A percentile compares a stretch with the other conserved stretches of the same genome.
Conservation (phyloP, 305 asterid genomes). For the Plantago lanceolata region DNA sequence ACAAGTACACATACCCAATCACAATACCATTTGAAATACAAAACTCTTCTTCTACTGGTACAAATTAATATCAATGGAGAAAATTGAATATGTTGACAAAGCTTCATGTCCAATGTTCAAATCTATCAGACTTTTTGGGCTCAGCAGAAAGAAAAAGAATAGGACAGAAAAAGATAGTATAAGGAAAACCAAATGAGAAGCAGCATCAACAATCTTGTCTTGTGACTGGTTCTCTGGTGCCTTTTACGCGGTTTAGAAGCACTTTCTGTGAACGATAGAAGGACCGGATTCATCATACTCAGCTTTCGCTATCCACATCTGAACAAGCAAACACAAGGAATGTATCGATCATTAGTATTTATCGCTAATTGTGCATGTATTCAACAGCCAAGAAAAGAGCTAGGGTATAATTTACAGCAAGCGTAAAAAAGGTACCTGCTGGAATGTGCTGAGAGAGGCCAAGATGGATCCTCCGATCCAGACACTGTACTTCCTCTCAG, state of each 20-base stretch:
- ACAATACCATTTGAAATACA: constrained; percentile 28
- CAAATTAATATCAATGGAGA: constrained; percentile 30
- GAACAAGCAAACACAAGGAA: constrained; percentile 15
- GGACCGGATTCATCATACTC: constrained; percentile 29
- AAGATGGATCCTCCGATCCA: constrained; percentile 55
- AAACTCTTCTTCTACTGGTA: constrained; percentile 31
- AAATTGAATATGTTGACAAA: constrained; percentile 20
- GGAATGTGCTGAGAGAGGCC: constrained; percentile 60
- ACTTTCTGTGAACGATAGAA: constrained; percentile 27
- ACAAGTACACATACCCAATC: neutral
- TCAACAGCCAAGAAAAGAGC: too few species aligned
- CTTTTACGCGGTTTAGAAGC: constrained; percentile 15
- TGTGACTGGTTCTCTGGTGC: neutral
- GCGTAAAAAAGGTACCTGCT: constrained; percentile 33
- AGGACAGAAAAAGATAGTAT: constrained; percentile 22
- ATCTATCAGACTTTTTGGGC: constrained; percentile 23
- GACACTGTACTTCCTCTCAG: constrained; percentile 51
- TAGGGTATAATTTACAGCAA: too few species aligned
- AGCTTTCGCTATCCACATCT: constrained; percentile 33
- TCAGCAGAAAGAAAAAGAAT: constrained; percentile 5
- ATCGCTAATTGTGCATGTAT: too few species aligned
- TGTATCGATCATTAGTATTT: neutral
- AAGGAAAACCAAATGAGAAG: constrained; percentile 32
- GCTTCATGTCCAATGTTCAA: constrained; percentile 34
- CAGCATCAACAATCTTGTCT: constrained; percentile 7